Base-by-base conservation (phyloP, 371 early-diverging fungal species). In the Syncephalis fuscata region DNA sequence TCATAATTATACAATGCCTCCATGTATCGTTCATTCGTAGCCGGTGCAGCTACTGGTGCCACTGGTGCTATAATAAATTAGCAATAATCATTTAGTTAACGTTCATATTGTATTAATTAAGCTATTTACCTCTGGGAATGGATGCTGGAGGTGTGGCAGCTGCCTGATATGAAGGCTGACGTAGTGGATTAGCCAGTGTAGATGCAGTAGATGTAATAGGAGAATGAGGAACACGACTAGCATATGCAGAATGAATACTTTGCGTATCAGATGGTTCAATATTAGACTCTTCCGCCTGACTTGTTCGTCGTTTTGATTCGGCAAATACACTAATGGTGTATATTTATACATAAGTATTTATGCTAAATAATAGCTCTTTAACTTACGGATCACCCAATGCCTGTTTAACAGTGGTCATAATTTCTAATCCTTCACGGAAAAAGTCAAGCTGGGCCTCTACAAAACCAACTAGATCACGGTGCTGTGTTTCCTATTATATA, bases 1-100 rank as follows among this genome's bases (percentile, higher is more conserved):
- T 68, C 67, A 61, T 83, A 87, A 37, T 68, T 68, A 60, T 72
- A 87, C 17, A 80, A 36, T 0, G 84, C 76, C 19, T 64, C 66
- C 10, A 73, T 71, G 21, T 62, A 61, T 39, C n/a, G n/a, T n/a
- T 64, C 64, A 21, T 59, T 64, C 4, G 50, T 46, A 19, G 59
- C 44, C 19, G 21, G 22, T 26, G 36, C 15, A 3, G 25, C 16
- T 20, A 39, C 20, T 10, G 54, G 52, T 11, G 39, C 44, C 10
- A 47, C 48, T 17, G 57, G 53, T 27, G 52, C 55, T 21, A 50
- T 44, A 46, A 55, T 46, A n/a, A 51, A 54, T 14, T 27, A 8
- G 51, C 14, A 22, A 16, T 49, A 36, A 11, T 25, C 15, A 15
- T 42, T 42, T 17, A 21, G 7, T 21, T 42, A 7, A 21, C 9